These are phyloP conservation scores for Hirschioporus abietinus DNA, from an alignment of 768 basidiomycete genomes.

Conservation along the genomic window DNA sequence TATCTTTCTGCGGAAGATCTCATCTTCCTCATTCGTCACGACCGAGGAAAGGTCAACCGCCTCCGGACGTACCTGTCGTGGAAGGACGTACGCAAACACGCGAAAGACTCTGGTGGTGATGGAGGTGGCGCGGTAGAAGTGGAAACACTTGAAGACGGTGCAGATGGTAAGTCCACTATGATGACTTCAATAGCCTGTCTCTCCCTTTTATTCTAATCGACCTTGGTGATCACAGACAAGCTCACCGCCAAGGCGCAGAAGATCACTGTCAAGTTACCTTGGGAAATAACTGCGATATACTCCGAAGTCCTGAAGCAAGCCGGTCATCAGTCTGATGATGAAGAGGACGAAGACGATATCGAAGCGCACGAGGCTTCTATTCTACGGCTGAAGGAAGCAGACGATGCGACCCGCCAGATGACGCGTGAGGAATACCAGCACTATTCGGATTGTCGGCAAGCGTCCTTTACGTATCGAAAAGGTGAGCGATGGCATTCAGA, in stretches of 20 bases:
- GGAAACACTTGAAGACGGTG: slow-evolving; percentile 77
- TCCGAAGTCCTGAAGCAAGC: slow-evolving; percentile 75
- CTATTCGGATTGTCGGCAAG: slow-evolving; percentile 94
- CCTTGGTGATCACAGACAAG: slow-evolving; percentile 49
- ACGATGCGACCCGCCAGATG: slow-evolving; percentile 93
- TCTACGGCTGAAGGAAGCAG: slow-evolving; percentile 87
- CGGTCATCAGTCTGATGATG: slow-evolving; percentile 85
- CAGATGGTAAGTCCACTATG: slow-evolving; percentile 73
- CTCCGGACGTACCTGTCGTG: slow-evolving; percentile 90
- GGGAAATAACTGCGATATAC: slow-evolving; percentile 92
- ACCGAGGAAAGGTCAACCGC: slow-evolving; percentile 90
- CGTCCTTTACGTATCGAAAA: slow-evolving; percentile 96
- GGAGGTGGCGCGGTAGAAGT: slow-evolving; percentile 78
- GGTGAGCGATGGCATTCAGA: slow-evolving; percentile 38
- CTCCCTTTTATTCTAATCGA: not conserved
- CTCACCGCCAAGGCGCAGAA: slow-evolving; percentile 81
- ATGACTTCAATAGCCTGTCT: slow-evolving; percentile 5
- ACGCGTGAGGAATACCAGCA: slow-evolving; percentile 95
- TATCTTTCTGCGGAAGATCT: slow-evolving; percentile 91
- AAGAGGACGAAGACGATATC: slow-evolving; percentile 93
- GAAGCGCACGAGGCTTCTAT: slow-evolving; percentile 96
- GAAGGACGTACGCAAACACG: slow-evolving; percentile 96
- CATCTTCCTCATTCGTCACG: slow-evolving; percentile 93
- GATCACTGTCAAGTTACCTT: slow-evolving; percentile 91
- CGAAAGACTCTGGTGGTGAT: slow-evolving; percentile 84